Base-by-base conservation (phyloP, 306 rosid genomes). In the Dryas drummondii region DNA sequence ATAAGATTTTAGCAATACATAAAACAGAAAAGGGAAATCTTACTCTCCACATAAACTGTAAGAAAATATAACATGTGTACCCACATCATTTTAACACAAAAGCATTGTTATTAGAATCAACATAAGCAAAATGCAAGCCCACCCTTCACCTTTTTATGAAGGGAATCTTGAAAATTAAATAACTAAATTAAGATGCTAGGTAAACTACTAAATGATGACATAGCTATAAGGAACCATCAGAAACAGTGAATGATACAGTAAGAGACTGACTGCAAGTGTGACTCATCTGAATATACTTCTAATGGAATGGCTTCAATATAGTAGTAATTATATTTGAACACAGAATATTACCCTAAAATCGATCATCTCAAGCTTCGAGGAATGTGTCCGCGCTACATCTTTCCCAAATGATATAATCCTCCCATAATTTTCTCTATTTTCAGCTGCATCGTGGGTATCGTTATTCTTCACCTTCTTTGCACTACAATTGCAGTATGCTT, bases 401-500 rank as follows among this genome's bases (percentile, higher is more conserved):
- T 87, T 91, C 77, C 97, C 92, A 78, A 91, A 88, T 32, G 97
- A 89, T 82, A 91, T 69, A 42, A 91, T 80, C 76, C 93, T 88
- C 81, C 97, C 97, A 78, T 85, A 91, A 56, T 87, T 87, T 45
- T 74, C 76, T 76, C 68, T 70, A 60, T 71, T 79, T 71, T 83
- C 79, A 66, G 44, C 79, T 65, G 72, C 74, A 44, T 22, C 12
- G 4, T 49, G 10, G 59, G 85, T 83, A 79, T 65, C 81, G 58
- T 88, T 85, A 75, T 70, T 85, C 87, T 87, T 91, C 62, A 47
- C 73, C 83, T 81, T 91, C 83, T 87, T 88, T 14, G 82, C 84
- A 74, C 79, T 71, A 75, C 89, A 91, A 75, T 84, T 71, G 52
- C 64, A 81, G 76, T 55, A 66, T 68, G 78, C 93, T 73, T 91